phyloP scores from a whole-genome alignment of 305 asterid species.

The Fraxinus platypoda region DNA sequence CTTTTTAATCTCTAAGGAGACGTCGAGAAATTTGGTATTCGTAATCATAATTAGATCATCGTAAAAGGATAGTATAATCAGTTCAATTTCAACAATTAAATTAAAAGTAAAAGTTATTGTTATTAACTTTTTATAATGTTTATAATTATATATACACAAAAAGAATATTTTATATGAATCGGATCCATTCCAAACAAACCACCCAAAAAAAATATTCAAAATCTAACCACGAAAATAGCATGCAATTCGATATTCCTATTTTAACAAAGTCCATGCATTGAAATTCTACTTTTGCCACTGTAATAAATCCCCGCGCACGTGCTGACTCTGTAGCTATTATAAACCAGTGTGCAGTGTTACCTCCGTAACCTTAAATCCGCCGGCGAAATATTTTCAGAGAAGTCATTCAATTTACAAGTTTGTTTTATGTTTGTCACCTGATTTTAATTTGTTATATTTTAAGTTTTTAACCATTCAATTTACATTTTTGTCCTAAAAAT shows the following conservation, averaged over 20 bases:
- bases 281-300: neutral
- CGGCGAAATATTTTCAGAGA: neutral
- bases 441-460: neutral
- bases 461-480: neutral
- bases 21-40: neutral
- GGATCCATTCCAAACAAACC: constrained; percentile 11
- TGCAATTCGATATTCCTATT: neutral
- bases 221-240: constrained; percentile 7
- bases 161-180: neutral
- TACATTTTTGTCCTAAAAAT: neutral
- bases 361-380: constrained; percentile 8
- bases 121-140: too few relatives aligned
- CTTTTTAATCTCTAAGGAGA: neutral
- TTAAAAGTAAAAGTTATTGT: neutral
- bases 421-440: neutral
- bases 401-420: neutral
- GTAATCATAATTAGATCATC: neutral
- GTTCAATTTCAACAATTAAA: neutral
- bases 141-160: neutral
- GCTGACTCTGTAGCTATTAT: constrained; percentile 21
- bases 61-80: neutral
- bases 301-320: constrained; percentile 30
- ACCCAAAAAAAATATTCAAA: neutral
- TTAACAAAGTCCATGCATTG: neutral
- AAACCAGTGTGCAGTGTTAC: constrained; percentile 8